Base-by-base conservation (phyloP, 2,329 filamentous ascomycete species). In the Cordyceps militaris region DNA sequence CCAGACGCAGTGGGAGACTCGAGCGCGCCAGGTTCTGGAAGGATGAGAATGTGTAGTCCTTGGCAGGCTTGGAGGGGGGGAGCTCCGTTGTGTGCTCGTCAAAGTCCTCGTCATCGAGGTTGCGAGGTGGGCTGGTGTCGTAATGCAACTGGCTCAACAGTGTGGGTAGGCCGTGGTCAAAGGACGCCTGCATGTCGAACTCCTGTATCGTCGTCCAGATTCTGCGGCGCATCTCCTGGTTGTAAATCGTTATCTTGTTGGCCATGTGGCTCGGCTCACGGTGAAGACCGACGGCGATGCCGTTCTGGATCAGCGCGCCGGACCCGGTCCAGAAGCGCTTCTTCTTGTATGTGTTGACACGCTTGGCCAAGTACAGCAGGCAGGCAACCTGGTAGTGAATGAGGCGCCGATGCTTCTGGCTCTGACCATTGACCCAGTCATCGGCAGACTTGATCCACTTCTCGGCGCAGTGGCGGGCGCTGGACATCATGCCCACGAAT, bases 321-420 rank as follows among this genome's bases (percentile, higher is more conserved):
- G 82, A 74, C 40, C 76, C 74, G 16, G 79, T 82, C 82, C 82
- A 85, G 67, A 82, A 84, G 13, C 80, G 75, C 74, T 85, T 85
- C 76, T 85, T 85, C 73, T 84, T 83, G 62, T 85, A 78, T 2
- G 79, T 81, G 68, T 85, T 85, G 61, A 84, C 78, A 30, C 80
- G 74, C 73, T 84, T 85, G 44, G 79, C 80, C 2, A 85, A 75
- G 61, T 83, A 84, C n/a, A 82, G 65, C 32, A 85, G 70, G 62
- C 82, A 84, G 13, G 76, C 74, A 16, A 85, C 77, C 66, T 85
- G 82, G 65, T 83, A 84, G 66, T 85, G 80, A 14, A 85, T 79
- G 24, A 85, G 74, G 46, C 76, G 76, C 48, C 82, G 78, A 61
- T 84, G 81, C 69, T 85, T 85, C 66, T 84, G 78, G 66, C 82